phyloP scores from a whole-genome alignment of 306 rosid species.

The Spatholobus suberectus region DNA sequence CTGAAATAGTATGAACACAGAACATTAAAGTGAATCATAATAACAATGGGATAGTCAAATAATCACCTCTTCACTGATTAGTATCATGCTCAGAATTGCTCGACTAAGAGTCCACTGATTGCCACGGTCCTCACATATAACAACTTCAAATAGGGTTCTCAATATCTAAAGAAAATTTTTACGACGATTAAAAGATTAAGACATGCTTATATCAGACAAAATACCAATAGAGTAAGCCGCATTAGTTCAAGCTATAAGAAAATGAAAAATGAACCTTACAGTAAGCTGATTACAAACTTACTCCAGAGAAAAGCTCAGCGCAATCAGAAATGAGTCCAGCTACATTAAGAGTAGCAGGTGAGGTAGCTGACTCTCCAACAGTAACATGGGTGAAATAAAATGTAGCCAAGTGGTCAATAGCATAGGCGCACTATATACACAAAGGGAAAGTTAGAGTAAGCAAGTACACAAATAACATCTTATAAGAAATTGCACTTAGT shows the following conservation, averaged over 20 bases:
- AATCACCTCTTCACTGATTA: constrained; percentile 81
- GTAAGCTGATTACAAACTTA: constrained; percentile 50
- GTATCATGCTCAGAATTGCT: constrained; percentile 87
- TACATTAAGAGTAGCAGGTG: constrained; percentile 60
- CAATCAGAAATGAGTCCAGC: constrained; percentile 67
- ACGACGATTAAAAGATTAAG: background rate
- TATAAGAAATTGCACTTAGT: background rate
- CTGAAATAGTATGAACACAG: constrained; percentile 13
- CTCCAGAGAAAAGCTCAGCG: constrained; percentile 78
- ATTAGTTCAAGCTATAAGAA: background rate
- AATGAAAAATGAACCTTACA: background rate
- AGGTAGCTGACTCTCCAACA: constrained; percentile 69
- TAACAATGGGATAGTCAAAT: background rate
- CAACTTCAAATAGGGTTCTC: constrained; percentile 88
- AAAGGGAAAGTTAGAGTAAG: constrained; percentile 2
- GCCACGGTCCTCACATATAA: constrained; percentile 82
- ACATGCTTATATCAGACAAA: constrained; percentile 16
- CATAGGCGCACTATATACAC: constrained; percentile 73
- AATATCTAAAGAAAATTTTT: constrained; percentile 55
- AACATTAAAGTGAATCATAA: background rate
- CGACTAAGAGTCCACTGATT: constrained; percentile 90
- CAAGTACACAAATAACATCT: constrained; percentile 18
- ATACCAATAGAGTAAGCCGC: background rate
- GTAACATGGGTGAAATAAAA: constrained; percentile 76
- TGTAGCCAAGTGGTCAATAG: constrained; percentile 85